Evolutionary conservation across 2,329 filamentous ascomycete genomes (phyloP), one percentile per base, ranked within the genome.

Genomic region (Hymenotorrendiella dingleyae): DNA sequence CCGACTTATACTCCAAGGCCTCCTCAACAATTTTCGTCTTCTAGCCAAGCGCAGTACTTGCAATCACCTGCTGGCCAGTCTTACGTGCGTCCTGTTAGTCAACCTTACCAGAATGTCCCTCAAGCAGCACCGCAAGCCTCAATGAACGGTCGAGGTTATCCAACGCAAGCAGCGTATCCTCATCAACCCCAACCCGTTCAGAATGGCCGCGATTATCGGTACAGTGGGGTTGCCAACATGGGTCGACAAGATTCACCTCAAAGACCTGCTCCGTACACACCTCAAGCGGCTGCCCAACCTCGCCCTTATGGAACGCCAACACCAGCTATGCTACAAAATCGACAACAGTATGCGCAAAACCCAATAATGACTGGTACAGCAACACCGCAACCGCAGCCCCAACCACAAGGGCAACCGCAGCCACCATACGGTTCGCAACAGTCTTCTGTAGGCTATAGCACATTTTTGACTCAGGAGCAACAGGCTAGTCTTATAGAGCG

Each of bases 401-500:
- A n/a, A n/a, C n/a, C 54, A 27, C 52, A 47, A 41, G 36, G 53
- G 40, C 36, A 53, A 29, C 39, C 21, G 11, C 52, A 53, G 34
- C 49, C 54, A 17, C 52, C 48, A 27, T 42, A 43, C 20, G 27
- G 43, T 23, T 43, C 46, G 32, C 47, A 46, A 20, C 42, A 45
- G 12, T 34, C 46, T n/a, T 34, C 46, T n/a, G 49, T 45, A 17
- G 47, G 46, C 35, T 54, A 53, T 32, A 50, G 52, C 46, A 56
- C 52, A 9, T 55, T 58, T 41, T 54, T 64, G 53, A 63, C 56
- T 14, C 46, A 50, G 14, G 57, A 57, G 41, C 51, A 65, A 41
- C 63, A 66, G 35, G 51, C 57, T 19, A 54, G 47, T 30, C 59
- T 66, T 50, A 56, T 65, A 49, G 62, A 65, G 24, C 55, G 60